Base-by-base conservation (phyloP, 2,329 filamentous ascomycete genomes). In the Sarocladiaceae sp. region DNA sequence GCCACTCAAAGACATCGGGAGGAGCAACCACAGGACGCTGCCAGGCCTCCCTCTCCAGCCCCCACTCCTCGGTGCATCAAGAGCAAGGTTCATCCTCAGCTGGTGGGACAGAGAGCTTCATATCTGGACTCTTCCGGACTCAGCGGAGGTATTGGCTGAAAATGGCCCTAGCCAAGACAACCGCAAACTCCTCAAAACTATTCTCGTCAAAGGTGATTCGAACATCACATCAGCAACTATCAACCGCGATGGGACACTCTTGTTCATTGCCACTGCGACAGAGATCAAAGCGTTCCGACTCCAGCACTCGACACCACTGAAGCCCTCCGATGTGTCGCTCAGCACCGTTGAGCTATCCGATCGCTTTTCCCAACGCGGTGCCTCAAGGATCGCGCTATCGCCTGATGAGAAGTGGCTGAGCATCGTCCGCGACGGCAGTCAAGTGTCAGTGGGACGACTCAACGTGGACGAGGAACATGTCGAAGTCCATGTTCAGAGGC, bases 21-120 rank as follows among this genome's bases (percentile, higher is more conserved):
- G 86, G 78, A 89, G 97, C 60, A 78, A 93, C 53, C 87, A 94
- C 63, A 79, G 89, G 48, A 79, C 80, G 15, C 74, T 98, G 44
- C 81, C 90, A n/a, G 82, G 82, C 57, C 73, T 98, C 12, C 91
- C 93, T 2, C 90, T 95, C 58, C 72, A 78, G 42, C 76, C 86
- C 2, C 82, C 85, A 3, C 62, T 96, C 6, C 70, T 78, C 27
- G 90, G 87, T 52, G 85, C 90, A 3, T 71, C 82, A 2, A 76
- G 76, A 33, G 82, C 82, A 33, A 79, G 93, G 40, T 69, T 96
- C 18, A 68, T 98, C 20, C 78, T 93, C 56, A 88, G 87, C 61
- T 97, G 89, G 86, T 97, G 90, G 88, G 87, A 91, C 51, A 77
- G 85, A 45, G 86, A 94, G 60, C 73, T 97, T 40, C 82, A 85